Conservation (phyloP, 305 asterid species). For the Solanum hybrid region DNA sequence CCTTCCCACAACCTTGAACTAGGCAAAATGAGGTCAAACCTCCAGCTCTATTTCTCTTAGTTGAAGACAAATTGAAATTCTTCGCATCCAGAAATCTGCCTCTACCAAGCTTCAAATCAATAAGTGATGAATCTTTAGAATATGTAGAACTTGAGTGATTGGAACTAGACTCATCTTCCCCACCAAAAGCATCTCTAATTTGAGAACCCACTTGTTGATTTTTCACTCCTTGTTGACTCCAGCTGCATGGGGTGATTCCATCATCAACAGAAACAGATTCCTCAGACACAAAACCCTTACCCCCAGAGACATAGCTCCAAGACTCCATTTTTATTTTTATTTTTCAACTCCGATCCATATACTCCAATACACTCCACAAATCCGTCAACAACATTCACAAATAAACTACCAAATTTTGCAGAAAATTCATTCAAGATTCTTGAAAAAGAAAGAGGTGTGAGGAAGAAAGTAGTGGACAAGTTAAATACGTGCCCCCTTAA, state of each 20-base stretch:
- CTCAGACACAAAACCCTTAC: neutral
- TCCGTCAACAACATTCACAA: neutral
- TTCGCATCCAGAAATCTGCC: neutral
- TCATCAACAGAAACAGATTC: neutral
- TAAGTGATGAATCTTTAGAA: neutral
- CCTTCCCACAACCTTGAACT: neutral
- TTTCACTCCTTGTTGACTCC: neutral
- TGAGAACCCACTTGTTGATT: neutral
- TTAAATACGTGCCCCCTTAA: neutral
- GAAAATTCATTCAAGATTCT: neutral
- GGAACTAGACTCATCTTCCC: neutral
- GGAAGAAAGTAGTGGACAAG: neutral
- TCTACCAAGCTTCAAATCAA: neutral
- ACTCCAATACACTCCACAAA: neutral
- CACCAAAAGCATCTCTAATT: neutral
- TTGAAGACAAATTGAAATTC: neutral
- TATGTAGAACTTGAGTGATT: neutral
- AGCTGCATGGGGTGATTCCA: neutral
- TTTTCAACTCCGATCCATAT: too few species aligned
- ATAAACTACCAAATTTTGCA: neutral
- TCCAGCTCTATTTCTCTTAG: neutral
- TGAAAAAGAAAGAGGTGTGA: neutral
- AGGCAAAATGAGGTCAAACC: neutral
- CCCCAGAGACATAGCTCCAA: neutral
- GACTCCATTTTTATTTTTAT: neutral